Evolutionary conservation across 1,284 basidiomycete species (phyloP), one percentile per base, ranked within the genome.

Genomic region (Sanghuangporus sanghuang): DNA sequence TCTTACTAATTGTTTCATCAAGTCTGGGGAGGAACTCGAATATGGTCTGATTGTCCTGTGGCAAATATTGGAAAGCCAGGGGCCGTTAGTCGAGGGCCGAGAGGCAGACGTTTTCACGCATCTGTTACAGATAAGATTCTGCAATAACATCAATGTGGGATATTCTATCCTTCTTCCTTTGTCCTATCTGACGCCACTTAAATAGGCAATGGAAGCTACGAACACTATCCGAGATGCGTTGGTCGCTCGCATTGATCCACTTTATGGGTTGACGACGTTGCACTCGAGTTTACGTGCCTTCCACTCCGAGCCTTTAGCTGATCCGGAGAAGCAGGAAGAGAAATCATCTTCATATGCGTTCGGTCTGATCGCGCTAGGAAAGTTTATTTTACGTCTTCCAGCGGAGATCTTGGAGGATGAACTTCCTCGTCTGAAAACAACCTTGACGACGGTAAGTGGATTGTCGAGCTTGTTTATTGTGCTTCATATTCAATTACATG

Each of bases 341-440:
- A 89, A 85, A 71, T 78, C 85, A 16, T 76, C 83, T 11, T 85
- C 88, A 2, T 89, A 87, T 72, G 90, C 90, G 2, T 93, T 92
- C 73, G 92, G 89, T 1, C 78, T 94, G 64, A 86, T 92, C 67
- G 89, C 89, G 1, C 74, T 94, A 11, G 91, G 89, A 40, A 92
- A 89, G 73, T 91, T 93, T 68, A 85, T 92, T 67, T 74, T 93
- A 66, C 83, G 87, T 42, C 76, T 94, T 21, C 92, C 92, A 9
- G 79, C 83, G 8, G 92, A 93, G 71, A 86, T 94, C 50, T 82
- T 93, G 38, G 92, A 94, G 73, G 92, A 94, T 66, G 92, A 93
- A 68, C 72, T 94, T 55, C 92, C 92, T 53, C 84, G 90, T 40
- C 72, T 92, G 60, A 86, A 85, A 70, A 74, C 71, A 27, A 89